Base-by-base conservation (phyloP, 495 filamentous ascomycete genomes). In the Darksidea phi region DNA sequence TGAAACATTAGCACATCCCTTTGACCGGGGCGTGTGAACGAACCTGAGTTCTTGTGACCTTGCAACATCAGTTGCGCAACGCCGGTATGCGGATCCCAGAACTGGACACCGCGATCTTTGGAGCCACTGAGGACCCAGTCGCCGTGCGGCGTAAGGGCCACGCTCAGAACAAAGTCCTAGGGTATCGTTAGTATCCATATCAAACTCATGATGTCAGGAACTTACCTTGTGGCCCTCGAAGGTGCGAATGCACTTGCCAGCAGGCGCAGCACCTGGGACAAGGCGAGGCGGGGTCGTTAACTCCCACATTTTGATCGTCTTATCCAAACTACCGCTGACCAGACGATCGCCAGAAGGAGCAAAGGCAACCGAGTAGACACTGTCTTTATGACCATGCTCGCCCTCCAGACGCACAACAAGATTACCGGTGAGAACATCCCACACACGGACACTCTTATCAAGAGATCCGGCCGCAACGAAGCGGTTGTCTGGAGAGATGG, bases 301-400 rank as follows among this genome's bases (percentile, higher is more conserved):
- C 52, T 75, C 72, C 75, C 75, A 77, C 73, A 77, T 75, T 58
- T 73, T 72, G 67, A 77, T 77, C 17, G 75, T 77, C 71, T 74
- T 76, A 52, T 77, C 75, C 52, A 77, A 61, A 63, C 67, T 71
- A 17, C 74, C 74, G 18, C 66, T 70, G 20, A 77, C 74, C 11
- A 77, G 48, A 32, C 71, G 66, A 13, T 64, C 59, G 4, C 74
- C 74, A 47, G 59, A 63, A 1, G 74, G 74, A 11, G 68, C 57
- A 56, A 77, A 77, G 6, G 74, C 73, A 45, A 77, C 74, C 26
- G 63, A 68, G 67, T 77, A 77, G 47, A 77, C 74, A 43, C 66
- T 71, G 63, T 77, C 74, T 47, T 74, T 72, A 68, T 77, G 74
- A 3, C 74, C 74, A n/a, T 57, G 43, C 38, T 74, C 72, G 45